Percentiles rank a stretch among this genome's conserved stretches.
Conservation (phyloP, 495 filamentous ascomycete genomes). For the Xylaria longipes region DNA sequence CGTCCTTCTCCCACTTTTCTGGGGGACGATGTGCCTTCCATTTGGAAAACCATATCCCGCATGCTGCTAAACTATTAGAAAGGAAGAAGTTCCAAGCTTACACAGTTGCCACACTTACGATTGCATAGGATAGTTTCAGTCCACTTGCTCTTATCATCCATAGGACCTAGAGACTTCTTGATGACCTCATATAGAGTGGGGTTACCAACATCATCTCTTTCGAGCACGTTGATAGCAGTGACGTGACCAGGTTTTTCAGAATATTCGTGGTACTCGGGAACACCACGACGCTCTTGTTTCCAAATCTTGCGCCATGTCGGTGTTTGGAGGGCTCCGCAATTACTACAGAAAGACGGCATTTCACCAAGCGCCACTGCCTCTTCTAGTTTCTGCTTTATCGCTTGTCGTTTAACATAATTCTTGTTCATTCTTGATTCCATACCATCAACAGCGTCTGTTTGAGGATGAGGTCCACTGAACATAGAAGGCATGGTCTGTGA, state of each 20-base stretch:
- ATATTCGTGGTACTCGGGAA: conserved; percentile 65
- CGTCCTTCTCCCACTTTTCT: conserved; percentile 79
- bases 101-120: conserved; percentile 59
- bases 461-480: conserved; percentile 43
- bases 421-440: conserved; percentile 49
- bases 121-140: conserved; percentile 83
- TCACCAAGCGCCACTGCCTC: conserved; percentile 71
- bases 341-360: conserved; percentile 83
- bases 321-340: conserved; percentile 94
- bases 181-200: conserved; percentile 69
- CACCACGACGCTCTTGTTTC: conserved; percentile 68
- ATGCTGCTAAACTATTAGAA: conserved; percentile 57
- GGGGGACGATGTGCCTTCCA: conserved; percentile 82
- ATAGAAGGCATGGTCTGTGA: conserved; percentile 58
- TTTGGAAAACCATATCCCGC: conserved; percentile 91
- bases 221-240: conserved; percentile 68
- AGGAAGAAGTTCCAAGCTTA: not conserved
- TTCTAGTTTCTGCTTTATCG: conserved; percentile 69
- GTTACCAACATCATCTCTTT: conserved; percentile 64
- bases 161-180: conserved; percentile 72
- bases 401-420: conserved; percentile 62
- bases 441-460: conserved; percentile 40
- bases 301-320: conserved; percentile 94
- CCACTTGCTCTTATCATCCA: conserved; percentile 68
- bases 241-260: conserved; percentile 70